A percentile compares a stretch with the other conserved stretches of the same genome.
Conservation (phyloP, 2,329 filamentous ascomycete genomes). For the Verticillium zaregamsianum region DNA sequence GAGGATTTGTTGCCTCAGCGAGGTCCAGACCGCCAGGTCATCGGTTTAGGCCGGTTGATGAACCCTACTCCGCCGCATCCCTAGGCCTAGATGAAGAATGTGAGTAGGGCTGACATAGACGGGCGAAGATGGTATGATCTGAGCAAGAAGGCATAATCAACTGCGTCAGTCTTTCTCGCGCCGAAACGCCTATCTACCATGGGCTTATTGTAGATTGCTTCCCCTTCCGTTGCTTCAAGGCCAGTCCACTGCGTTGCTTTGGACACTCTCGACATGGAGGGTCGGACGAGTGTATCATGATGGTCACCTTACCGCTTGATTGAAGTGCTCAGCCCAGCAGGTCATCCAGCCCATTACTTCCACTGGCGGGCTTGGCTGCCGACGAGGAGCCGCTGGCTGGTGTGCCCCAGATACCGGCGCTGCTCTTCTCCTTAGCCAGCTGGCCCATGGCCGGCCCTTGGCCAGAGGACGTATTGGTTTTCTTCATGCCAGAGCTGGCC, state of each 20-base stretch:
- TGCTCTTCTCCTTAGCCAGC: slow-evolving; percentile 97
- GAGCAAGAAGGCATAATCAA: background rate
- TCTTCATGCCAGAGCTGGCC: slow-evolving; percentile 71
- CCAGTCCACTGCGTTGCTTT: background rate
- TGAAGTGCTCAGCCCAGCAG: slow-evolving; percentile 35
- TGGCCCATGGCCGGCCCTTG: slow-evolving; percentile 81
- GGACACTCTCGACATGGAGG: background rate
- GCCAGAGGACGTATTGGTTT: slow-evolving; percentile 54
- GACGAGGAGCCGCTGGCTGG: slow-evolving; percentile 36
- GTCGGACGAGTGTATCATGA: background rate
- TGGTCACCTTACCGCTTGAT: background rate
- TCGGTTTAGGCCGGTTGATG: too few species aligned
- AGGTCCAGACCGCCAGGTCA: background rate
- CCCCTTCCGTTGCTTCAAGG: background rate
- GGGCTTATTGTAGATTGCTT: slow-evolving; percentile 10
- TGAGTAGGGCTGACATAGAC: background rate
- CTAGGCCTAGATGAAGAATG: slow-evolving; percentile 1
- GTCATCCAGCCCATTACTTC: slow-evolving; percentile 39
- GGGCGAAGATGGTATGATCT: background rate
- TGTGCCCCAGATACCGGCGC: slow-evolving; percentile 88
- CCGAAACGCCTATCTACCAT: slow-evolving; percentile 36
- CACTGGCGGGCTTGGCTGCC: slow-evolving; percentile 21
- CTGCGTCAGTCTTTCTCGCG: slow-evolving; percentile 24
- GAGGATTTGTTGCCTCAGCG: background rate
- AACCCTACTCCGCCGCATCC: too few species aligned